A percentile compares a stretch with the other conserved stretches of the same genome.
These are phyloP conservation scores for Berberis thunbergii DNA, from an alignment of 164 flowering plant genomes.

Conservation along the genomic window DNA sequence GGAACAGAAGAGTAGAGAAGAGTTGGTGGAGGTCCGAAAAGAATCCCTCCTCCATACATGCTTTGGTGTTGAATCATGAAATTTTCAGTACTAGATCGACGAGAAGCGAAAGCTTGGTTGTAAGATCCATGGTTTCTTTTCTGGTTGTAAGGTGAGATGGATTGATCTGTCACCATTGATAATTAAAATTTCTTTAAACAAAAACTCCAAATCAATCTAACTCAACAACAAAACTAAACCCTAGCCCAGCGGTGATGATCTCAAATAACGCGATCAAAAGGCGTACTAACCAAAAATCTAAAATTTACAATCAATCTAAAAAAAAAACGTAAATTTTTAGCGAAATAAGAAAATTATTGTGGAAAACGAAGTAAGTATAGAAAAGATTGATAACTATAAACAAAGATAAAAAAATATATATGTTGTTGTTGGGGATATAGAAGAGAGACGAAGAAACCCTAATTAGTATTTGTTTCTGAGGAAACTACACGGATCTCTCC, in stretches of 20 bases:
- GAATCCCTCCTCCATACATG: not conserved
- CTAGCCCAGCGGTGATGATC: too few relatives aligned
- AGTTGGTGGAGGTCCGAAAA: not conserved
- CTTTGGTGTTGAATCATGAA: not conserved
- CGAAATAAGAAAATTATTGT: too few relatives aligned
- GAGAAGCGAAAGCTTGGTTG: slow-evolving; percentile 10
- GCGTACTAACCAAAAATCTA: slow-evolving; percentile 19
- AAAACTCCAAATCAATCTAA: too few relatives aligned
- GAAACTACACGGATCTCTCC: not conserved
- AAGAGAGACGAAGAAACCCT: too few relatives aligned
- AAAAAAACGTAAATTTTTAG: not conserved
- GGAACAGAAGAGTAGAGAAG: not conserved
- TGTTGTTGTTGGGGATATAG: too few relatives aligned
- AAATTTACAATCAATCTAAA: not conserved
- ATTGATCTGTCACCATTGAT: slow-evolving; percentile 14
- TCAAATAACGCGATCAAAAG: slow-evolving; percentile 3
- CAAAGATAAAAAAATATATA: too few relatives aligned
- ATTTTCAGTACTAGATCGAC: not conserved
- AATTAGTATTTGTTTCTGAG: not conserved
- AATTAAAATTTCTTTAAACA: too few relatives aligned
- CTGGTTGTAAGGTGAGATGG: slow-evolving; percentile 25
- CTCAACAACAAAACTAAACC: too few relatives aligned
- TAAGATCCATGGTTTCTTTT: slow-evolving; percentile 17
- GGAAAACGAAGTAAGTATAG: too few relatives aligned
- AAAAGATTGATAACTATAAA: too few relatives aligned